Evolutionary conservation across 495 filamentous ascomycete species (phyloP), one percentile per base, ranked within the genome.

Genomic region (Lophium mytilinum): DNA sequence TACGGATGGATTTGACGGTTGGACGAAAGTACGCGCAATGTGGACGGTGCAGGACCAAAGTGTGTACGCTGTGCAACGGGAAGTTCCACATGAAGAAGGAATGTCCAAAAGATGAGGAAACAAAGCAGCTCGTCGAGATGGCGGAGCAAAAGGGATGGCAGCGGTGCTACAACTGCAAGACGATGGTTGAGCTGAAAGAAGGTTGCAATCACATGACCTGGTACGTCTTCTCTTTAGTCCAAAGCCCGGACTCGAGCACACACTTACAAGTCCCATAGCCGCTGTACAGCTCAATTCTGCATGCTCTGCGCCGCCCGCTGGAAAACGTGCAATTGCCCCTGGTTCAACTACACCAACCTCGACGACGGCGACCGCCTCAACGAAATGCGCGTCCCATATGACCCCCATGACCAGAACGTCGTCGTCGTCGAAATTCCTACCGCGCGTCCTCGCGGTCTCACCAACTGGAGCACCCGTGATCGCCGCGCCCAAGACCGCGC

Each of bases 161-260:
- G 65, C 77, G 82, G 33, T 94, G 89, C 64, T 84, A 81, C 69
- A 83, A 77, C 59, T 93, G 89, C 72, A 81, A 77, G 53, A 77
- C 81, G 15, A 80, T 85, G 69, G 85, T 91, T n/a, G 87, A 93
- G 68, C 71, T 89, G 48, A 84, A 85, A 62, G 83, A 88, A 65
- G 88, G 88, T 48, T 89, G 86, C 68, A 89, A 89, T 69, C 89
- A 90, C 65, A 90, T 91, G 83, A 89, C 83, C 45, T 93, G 83
- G 82, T 84, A 76, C 68, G 83, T 42, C 35, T 10, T 24, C 24
- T 2, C 3, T 50, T 12, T 41, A 17, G 1, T 70, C 53, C 41
- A 47, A 37, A 4, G 17, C 14, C 45, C 50, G 37, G 43, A 15
- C 50, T 53, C 39, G 24, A 51, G 18, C 19, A 9, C 4, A 37